A percentile compares a stretch with the other conserved stretches of the same genome.
phyloP scores from a whole-genome alignment of 371 early-diverging fungal genomes.

The Mortierella polycephala region DNA sequence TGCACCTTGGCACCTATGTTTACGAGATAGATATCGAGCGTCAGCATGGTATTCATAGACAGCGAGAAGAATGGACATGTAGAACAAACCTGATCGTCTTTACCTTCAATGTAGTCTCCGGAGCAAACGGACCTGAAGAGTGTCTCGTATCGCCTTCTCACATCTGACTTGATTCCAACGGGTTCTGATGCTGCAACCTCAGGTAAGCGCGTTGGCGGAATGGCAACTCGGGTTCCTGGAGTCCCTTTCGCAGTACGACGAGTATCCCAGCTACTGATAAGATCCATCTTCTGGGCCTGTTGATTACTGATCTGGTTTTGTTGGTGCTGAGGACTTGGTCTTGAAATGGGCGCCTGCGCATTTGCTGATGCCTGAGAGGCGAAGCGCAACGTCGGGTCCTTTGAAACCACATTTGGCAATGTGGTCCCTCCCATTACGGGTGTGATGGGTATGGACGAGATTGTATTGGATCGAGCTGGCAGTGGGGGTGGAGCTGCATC shows the following conservation, averaged over 20 bases:
- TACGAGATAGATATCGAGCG: background rate
- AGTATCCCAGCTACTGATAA: background rate
- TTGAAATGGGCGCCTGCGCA: background rate
- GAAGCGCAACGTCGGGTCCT: background rate
- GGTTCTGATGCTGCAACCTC: slow-evolving; percentile 8
- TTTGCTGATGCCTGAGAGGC: background rate
- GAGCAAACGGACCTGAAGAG: slow-evolving; percentile 17
- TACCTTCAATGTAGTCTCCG: slow-evolving; percentile 44
- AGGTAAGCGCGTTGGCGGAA: slow-evolving; percentile 17
- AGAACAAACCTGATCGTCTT: background rate
- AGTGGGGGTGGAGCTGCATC: slow-evolving; percentile 27
- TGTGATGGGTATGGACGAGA: slow-evolving; percentile 9
- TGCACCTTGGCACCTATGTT: slow-evolving; percentile 36
- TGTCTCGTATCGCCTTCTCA: slow-evolving; percentile 34
- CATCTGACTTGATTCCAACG: slow-evolving; percentile 20
- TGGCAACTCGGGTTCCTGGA: slow-evolving; percentile 13
- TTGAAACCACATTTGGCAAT: background rate
- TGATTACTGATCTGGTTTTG: background rate
- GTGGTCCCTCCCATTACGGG: background rate
- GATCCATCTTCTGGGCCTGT: background rate
- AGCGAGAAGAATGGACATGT: slow-evolving; percentile 1
- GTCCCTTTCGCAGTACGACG: background rate
- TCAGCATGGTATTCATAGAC: background rate
- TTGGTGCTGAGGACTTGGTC: background rate
- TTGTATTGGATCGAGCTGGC: slow-evolving; percentile 42